These are phyloP conservation scores for Quercus aquifolioides DNA, from an alignment of 306 rosid genomes.

Conservation along the genomic window DNA sequence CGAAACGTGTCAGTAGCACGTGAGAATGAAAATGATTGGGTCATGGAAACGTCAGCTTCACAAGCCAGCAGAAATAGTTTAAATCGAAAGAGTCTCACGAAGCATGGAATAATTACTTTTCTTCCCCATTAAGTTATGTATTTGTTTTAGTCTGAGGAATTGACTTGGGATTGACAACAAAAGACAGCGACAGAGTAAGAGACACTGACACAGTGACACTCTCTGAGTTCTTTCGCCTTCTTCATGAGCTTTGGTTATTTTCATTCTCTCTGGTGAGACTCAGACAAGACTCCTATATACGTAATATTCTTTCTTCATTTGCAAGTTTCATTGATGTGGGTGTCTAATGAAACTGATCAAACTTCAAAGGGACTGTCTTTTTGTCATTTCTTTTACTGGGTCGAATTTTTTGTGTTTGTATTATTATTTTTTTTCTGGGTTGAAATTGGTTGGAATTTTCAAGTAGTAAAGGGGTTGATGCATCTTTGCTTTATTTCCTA, in stretches of 20 bases:
- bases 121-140: no score
- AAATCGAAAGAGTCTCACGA: no score
- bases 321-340: no score
- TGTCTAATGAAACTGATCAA: neutral
- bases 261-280: neutral
- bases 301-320: neutral
- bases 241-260: neutral
- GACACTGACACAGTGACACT: neutral
- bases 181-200: no score
- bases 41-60: neutral
- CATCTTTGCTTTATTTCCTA: no score
- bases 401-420: no score
- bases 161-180: slow-evolving; percentile 20
- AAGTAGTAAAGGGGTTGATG: no score
- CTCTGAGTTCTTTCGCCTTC: neutral
- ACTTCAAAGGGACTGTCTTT: no score
- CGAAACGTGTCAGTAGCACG: neutral
- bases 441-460: no score
- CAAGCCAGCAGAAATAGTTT: neutral
- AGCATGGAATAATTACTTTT: neutral
- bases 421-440: no score
- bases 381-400: no score
- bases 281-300: neutral
- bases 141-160: neutral
- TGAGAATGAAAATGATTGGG: no score